Conservation (phyloP, 2,329 filamentous ascomycete genomes). For the Aspergillus quadrilineatus region DNA sequence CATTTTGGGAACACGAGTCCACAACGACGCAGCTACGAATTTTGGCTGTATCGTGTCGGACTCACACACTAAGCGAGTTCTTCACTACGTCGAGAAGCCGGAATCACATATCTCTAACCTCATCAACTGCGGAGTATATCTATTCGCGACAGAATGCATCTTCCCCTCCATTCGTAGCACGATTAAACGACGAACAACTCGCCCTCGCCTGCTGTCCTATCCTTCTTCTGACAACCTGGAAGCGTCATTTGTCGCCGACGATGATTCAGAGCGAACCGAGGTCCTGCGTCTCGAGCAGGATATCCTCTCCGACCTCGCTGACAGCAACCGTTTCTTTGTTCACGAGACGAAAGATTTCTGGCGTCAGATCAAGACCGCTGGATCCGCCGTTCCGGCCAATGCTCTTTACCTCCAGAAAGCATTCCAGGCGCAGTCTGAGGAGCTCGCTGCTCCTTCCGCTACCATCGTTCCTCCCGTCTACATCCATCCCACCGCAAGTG, state of each 20-base stretch:
- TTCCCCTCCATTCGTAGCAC: conserved; percentile 92
- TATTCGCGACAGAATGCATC: conserved; percentile 92
- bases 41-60: conserved; percentile 98
- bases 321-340: conserved; percentile 97
- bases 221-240: conserved; percentile 93
- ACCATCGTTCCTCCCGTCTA: conserved; percentile 91
- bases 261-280: conserved; percentile 74
- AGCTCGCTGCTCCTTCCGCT: conserved; percentile 78
- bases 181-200: conserved; percentile 92
- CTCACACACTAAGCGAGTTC: conserved; percentile 85
- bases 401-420: conserved; percentile 95
- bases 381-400: conserved; percentile 93
- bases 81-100: conserved; percentile 99
- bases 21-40: conserved; percentile 87
- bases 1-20: conserved; percentile 88
- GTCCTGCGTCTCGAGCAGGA: conserved; percentile 96
- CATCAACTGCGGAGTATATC: conserved; percentile 99
- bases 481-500: conserved; percentile 86
- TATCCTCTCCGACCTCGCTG: conserved; percentile 89
- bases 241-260: conserved; percentile 64
- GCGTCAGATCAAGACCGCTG: conserved; percentile 99
- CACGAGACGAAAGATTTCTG: conserved; percentile 99
- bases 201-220: conserved; percentile 89
- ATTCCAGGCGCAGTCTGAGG: conserved; percentile 75
- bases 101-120: conserved; percentile 96